A percentile compares a stretch with the other conserved stretches of the same genome.
Evolutionary conservation across 2,329 filamentous ascomycete species (phyloP).

Genomic region (Fusarium lyarnte): DNA sequence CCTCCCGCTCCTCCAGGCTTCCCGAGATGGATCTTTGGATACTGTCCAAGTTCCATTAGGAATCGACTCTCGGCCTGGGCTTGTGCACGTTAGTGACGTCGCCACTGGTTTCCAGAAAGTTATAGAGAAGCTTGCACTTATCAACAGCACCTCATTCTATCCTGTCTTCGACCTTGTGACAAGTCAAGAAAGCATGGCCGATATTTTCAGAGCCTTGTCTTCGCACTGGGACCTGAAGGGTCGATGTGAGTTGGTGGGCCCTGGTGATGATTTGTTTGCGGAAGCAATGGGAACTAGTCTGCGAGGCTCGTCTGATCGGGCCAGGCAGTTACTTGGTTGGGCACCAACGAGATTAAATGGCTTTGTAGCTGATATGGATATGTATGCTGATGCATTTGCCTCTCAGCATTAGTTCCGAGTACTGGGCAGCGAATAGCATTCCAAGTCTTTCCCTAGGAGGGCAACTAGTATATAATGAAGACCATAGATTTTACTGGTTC

Average conservation of each 20-base stretch:
- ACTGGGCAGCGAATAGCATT: background rate
- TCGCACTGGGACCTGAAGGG: fast-evolving
- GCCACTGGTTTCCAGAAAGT: background rate
- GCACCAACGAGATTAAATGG: fast-evolving
- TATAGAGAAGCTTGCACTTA: background rate
- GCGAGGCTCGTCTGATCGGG: background rate
- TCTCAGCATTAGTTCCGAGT: background rate
- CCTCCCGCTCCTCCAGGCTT: background rate
- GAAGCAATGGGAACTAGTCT: background rate
- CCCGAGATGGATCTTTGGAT: fast-evolving
- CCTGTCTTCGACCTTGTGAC: background rate
- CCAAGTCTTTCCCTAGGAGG: fast-evolving
- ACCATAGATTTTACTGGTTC: fast-evolving
- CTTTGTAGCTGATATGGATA: fast-evolving
- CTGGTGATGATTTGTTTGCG: background rate
- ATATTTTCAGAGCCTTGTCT: fast-evolving
- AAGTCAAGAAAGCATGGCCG: background rate
- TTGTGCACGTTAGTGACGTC: background rate
- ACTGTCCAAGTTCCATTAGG: background rate
- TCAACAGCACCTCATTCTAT: background rate
- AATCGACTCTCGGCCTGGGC: background rate
- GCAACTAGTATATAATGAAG: too few species aligned
- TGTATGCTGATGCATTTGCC: background rate
- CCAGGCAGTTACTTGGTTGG: background rate
- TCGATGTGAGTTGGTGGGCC: background rate